Evolutionary conservation across 225 moss, liverwort and hornwort genomes (phyloP), one percentile per base, ranked within the genome.

Genomic region (Antitrichia curtipendula): DNA sequence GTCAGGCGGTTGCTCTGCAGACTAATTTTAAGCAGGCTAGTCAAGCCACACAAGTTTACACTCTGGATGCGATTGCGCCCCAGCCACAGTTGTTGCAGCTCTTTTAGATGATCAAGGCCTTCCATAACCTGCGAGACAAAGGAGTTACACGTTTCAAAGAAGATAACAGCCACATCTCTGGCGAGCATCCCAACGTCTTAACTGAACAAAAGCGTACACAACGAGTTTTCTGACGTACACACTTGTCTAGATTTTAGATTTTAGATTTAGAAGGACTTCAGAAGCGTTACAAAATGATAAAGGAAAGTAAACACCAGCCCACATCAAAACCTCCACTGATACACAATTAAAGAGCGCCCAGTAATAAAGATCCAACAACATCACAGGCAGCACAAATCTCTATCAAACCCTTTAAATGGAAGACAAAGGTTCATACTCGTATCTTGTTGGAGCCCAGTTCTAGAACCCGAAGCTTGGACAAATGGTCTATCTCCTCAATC

Each of bases 401-500:
- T 56, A 41, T 52, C 84, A 61, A 52, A 77, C 61, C 31, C 66
- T 43, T 61, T 32, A 20, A 54, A 25, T 13, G 54, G 60, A 63
- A 52, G 32, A 23, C 52, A 57, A 41, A 89, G 64, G n/a, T 25
- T 54, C 82, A 85, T 94, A 94, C 94, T 80, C 95, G 94, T 36
- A 99, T 91, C 86, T 93, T 95, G 89, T 99, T 99, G 28, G 95
- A 96, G 79, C 99, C 99, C 43, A 99, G 91, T 90, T 99, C 99
- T 77, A 99, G 89, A 65, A 97, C 88, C 83, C 87, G 91, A 73
- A 99, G 92, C 81, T 95, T 95, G 25, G 83, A 85, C 73, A 99
- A 90, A 91, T 99, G 97, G 17, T 95, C 91, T 20, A 97, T 85
- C 94, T 96, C 97, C 88, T 93, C 94, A 69, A 99, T 97, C 72